Conservation (phyloP, 2,329 filamentous ascomycete genomes). For the Madurella fahalii region DNA sequence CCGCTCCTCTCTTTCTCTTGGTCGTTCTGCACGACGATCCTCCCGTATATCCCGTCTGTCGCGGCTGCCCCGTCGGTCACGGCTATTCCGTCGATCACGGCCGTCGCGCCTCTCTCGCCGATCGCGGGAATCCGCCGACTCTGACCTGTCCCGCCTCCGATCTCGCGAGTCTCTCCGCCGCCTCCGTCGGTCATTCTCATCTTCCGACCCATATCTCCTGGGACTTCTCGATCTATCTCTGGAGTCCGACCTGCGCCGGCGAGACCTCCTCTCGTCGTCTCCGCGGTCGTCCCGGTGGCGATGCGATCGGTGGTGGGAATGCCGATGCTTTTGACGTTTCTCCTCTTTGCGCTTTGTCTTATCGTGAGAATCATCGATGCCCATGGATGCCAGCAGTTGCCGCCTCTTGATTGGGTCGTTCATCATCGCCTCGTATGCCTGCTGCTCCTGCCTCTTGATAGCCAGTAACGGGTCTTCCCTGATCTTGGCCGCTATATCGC, state of each 20-base stretch:
- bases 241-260: conserved; percentile 44
- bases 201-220: conserved; percentile 30
- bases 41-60: conserved; percentile 18
- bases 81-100: conserved; percentile 2
- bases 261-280: conserved; percentile 37
- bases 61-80: conserved; percentile 1
- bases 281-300: conserved; percentile 39
- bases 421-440: conserved; percentile 75
- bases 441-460: conserved; percentile 89
- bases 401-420: conserved; percentile 66
- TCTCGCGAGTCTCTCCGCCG: conserved; percentile 30
- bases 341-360: conserved; percentile 38
- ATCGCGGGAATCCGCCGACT: conserved; percentile 10
- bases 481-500: conserved; percentile 82
- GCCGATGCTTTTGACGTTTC: conserved; percentile 37
- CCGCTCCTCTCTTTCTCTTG: conserved; percentile 10
- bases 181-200: conserved; percentile 21
- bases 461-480: conserved; percentile 86
- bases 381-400: conserved; percentile 63
- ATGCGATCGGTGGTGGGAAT: conserved; percentile 39
- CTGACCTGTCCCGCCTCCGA: conserved; percentile 15
- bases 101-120: conserved; percentile 8
- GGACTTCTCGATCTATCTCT: conserved; percentile 43
- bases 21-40: conserved; percentile 3
- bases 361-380: conserved; percentile 45